These are phyloP conservation scores for Umbelopsis sp. DNA, from an alignment of 371 early-diverging fungal species.

Conservation along the genomic window DNA sequence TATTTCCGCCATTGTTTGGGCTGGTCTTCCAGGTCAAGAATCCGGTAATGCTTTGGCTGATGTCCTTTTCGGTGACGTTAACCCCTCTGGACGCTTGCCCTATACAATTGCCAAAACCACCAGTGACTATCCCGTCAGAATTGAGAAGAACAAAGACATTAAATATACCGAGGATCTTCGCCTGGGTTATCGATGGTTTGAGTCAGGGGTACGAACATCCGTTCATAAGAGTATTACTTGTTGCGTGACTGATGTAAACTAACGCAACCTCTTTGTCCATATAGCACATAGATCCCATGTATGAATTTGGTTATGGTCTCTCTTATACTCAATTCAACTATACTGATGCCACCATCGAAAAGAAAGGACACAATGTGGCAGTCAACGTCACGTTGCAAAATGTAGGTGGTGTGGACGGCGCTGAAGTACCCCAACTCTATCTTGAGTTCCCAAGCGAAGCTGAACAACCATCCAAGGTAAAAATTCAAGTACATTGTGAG, in stretches of 20 bases:
- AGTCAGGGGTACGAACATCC: constrained; percentile 14
- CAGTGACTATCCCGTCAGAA: constrained; percentile 34
- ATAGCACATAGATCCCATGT: constrained; percentile 32
- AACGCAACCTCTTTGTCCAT: not conserved
- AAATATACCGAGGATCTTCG: constrained; percentile 43
- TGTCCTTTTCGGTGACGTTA: constrained; percentile 53
- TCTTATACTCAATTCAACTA: constrained; percentile 49
- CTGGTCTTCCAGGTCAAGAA: constrained; percentile 52
- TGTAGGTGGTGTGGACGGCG: constrained; percentile 36
- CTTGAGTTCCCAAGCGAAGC: constrained; percentile 33
- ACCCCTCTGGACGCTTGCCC: constrained; percentile 56
- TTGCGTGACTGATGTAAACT: not conserved
- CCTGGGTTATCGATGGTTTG: constrained; percentile 43
- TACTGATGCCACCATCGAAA: constrained; percentile 16
- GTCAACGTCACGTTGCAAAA: constrained; percentile 37
- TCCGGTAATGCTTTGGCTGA: constrained; percentile 50
- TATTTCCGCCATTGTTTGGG: constrained; percentile 38
- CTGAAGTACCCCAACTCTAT: constrained; percentile 47
- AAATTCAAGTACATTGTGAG: not conserved
- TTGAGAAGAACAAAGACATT: constrained; percentile 23
- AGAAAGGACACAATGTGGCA: not conserved
- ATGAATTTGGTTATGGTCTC: constrained; percentile 49
- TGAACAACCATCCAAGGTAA: constrained; percentile 20
- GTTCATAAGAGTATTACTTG: not conserved
- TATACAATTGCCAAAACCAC: constrained; percentile 37